These are phyloP conservation scores for Tuctoria greenei DNA, from an alignment of 176 grass and related monocot species.

Conservation along the genomic window DNA sequence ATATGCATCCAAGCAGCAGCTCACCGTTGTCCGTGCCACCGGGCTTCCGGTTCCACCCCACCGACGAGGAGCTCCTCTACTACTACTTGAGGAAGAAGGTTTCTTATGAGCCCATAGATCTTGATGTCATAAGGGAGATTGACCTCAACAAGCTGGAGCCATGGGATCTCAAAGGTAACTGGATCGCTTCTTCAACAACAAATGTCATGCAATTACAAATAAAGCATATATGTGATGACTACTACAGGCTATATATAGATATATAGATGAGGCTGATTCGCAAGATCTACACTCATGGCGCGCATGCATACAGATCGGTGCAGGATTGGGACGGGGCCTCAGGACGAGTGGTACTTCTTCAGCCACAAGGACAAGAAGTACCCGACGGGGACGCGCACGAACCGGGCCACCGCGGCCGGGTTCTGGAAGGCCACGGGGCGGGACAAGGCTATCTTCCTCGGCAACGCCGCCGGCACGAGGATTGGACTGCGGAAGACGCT, in stretches of 20 bases:
- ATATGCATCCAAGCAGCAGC: slow-evolving; percentile 55
- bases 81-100: slow-evolving; percentile 90
- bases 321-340: slow-evolving; percentile 62
- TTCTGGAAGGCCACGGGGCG: slow-evolving; percentile 81
- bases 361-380: slow-evolving; percentile 99
- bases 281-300: slow-evolving; percentile 12
- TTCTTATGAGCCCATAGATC: slow-evolving; percentile 65
- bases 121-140: slow-evolving; percentile 77
- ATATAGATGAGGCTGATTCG: not conserved
- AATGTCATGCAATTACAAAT: not conserved
- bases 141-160: slow-evolving; percentile 93
- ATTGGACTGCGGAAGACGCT: slow-evolving; percentile 87
- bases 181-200: too few species aligned
- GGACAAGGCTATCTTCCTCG: slow-evolving; percentile 67
- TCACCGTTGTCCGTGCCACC: slow-evolving; percentile 60
- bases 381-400: slow-evolving; percentile 72
- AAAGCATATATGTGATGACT: not conserved
- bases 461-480: slow-evolving; percentile 38
- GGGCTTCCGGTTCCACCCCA: slow-evolving; percentile 85
- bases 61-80: slow-evolving; percentile 80
- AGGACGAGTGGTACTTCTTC: slow-evolving; percentile 95
- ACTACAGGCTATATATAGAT: too few species aligned
- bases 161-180: slow-evolving; percentile 75
- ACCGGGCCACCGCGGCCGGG: slow-evolving; percentile 63
- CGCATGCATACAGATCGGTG: slow-evolving; percentile 71